These are phyloP conservation scores for Hordeum marinum DNA, from an alignment of 176 grass and related monocot species.

Conservation along the genomic window DNA sequence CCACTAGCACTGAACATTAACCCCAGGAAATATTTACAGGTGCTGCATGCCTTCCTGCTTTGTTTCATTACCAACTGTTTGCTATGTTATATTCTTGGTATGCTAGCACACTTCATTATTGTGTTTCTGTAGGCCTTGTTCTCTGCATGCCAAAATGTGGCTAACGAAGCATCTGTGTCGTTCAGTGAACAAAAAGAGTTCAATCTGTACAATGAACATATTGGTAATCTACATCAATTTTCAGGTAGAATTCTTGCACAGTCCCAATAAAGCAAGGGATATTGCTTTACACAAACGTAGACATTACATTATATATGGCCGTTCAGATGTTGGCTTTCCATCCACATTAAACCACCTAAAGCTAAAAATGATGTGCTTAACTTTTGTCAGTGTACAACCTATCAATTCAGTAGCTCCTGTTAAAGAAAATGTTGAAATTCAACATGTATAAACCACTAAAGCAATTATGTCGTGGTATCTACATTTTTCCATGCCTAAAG, in stretches of 20 bases:
- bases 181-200: slow-evolving; percentile 32
- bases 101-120: not conserved
- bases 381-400: not conserved
- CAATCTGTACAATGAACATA: slow-evolving; percentile 49
- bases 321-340: not conserved
- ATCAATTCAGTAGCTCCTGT: not conserved
- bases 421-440: not conserved
- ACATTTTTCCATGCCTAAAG: not conserved
- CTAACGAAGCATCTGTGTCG: slow-evolving; percentile 34
- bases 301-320: not conserved
- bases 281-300: not conserved
- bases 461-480: not conserved
- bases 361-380: not conserved
- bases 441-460: not conserved
- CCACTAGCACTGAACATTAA: slow-evolving; percentile 72
- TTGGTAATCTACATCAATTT: slow-evolving; percentile 53
- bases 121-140: slow-evolving; percentile 62
- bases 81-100: not conserved
- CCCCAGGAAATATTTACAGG: slow-evolving; percentile 87
- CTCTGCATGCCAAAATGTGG: slow-evolving; percentile 63
- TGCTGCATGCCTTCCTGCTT: slow-evolving; percentile 10
- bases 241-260: slow-evolving; percentile 33
- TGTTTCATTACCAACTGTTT: not conserved
- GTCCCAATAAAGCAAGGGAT: not conserved
- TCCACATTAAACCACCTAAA: slow-evolving; percentile 10